phyloP scores from a whole-genome alignment of 768 basidiomycete species.

The Paxillus ammoniavirescens region DNA sequence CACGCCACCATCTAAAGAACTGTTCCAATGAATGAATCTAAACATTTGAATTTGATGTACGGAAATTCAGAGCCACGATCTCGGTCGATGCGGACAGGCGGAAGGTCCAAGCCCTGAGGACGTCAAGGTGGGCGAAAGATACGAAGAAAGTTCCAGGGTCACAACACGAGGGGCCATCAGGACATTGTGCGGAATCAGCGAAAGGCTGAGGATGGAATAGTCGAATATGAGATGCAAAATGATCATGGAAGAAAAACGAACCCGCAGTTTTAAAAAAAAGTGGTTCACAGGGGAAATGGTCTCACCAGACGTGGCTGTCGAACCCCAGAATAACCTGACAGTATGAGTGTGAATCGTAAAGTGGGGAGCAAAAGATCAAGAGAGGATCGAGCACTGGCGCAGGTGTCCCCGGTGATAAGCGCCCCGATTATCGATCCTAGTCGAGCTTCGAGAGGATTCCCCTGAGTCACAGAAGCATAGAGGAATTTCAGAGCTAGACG shows the following conservation, averaged over 20 bases:
- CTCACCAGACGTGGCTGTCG: neutral
- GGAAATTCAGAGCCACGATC: slow-evolving; percentile 2
- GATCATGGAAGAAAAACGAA: slow-evolving; percentile 6
- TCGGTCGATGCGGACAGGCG: neutral
- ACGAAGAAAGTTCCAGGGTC: neutral
- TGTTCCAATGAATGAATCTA: neutral
- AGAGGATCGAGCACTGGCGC: neutral
- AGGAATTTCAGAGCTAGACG: slow-evolving; percentile 20
- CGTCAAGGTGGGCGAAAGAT: slow-evolving; percentile 4
- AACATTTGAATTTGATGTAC: slow-evolving; percentile 4
- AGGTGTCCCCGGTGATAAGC: slow-evolving; percentile 17
- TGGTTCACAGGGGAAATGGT: neutral
- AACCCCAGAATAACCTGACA: neutral
- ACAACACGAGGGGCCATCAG: neutral
- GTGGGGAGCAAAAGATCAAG: neutral
- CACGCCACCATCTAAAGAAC: neutral
- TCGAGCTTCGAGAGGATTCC: slow-evolving; percentile 14
- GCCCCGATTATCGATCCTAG: slow-evolving; percentile 23
- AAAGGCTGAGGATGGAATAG: neutral
- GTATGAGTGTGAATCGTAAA: neutral
- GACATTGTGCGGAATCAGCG: neutral
- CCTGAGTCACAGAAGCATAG: slow-evolving; percentile 26
- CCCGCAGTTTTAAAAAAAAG: neutral
- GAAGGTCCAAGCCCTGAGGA: slow-evolving; percentile 5
- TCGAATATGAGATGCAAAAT: slow-evolving; percentile 2